These are phyloP conservation scores for Fusarium phyllophilum DNA, from an alignment of 2,329 filamentous ascomycete species.

Conservation along the genomic window DNA sequence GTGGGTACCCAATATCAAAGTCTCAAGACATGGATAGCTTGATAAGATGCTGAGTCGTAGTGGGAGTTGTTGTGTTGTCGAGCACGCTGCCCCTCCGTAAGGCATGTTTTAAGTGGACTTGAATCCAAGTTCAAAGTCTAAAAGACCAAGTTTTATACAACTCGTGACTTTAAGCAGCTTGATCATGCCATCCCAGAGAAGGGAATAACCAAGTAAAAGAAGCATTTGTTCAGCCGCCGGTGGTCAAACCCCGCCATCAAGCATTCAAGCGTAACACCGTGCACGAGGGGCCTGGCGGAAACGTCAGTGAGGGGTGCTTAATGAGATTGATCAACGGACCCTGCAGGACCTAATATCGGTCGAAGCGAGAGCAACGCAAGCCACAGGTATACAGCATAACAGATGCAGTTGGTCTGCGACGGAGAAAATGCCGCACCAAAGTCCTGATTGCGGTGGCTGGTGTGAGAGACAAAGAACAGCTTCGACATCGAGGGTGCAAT, in stretches of 20 bases:
- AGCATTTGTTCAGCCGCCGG: neutral
- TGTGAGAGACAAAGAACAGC: neutral
- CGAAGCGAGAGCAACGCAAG: conserved; percentile 18
- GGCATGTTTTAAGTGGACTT: neutral
- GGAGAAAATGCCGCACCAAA: conserved; percentile 34
- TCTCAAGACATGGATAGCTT: conserved; percentile 12
- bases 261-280: conserved; percentile 21
- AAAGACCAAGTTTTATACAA: neutral
- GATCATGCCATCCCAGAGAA: neutral
- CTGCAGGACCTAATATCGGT: conserved; percentile 27
- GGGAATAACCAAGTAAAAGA: neutral
- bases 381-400: conserved; percentile 9
- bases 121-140: neutral
- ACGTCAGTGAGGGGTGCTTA: conserved; percentile 29
- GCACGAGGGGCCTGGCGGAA: conserved; percentile 26
- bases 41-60: conserved; percentile 15
- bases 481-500: conserved; percentile 3
- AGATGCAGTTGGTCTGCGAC: neutral
- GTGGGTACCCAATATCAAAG: conserved; percentile 27
- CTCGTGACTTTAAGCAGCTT: neutral
- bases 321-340: conserved; percentile 40
- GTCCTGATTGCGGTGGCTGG: conserved; percentile 15
- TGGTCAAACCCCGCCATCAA: conserved; percentile 26
- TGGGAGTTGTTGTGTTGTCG: conserved; percentile 5
- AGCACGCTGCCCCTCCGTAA: conserved; percentile 8